Evolutionary conservation across 441 rosid genomes (phyloP).

Genomic region (Adansonia rubrostipa): DNA sequence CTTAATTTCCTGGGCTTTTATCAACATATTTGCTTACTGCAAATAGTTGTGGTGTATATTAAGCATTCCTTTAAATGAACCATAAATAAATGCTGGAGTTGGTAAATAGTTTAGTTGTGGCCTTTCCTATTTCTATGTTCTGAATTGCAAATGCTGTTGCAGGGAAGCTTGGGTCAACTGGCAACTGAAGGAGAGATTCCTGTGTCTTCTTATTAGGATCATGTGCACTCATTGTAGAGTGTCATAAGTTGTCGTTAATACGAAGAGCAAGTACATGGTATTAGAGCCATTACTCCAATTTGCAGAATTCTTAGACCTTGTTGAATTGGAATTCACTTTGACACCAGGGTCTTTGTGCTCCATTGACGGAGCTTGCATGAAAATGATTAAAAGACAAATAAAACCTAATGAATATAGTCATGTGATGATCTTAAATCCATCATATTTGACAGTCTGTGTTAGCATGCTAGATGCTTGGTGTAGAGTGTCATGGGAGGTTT

Average conservation of each 20-base stretch:
- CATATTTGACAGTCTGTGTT: conserved; percentile 17
- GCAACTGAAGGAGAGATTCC: conserved; percentile 43
- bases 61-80: conserved; percentile 23
- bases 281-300: conserved; percentile 32
- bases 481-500: conserved; percentile 17
- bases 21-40: background rate
- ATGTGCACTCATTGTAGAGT: conserved; percentile 35
- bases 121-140: conserved; percentile 34
- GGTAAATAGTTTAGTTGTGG: conserved; percentile 37
- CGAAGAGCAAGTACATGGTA: conserved; percentile 32
- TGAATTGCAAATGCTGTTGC: conserved; percentile 54
- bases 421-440: conserved; percentile 21
- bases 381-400: background rate
- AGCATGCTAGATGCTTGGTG: conserved; percentile 16
- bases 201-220: conserved; percentile 38
- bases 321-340: conserved; percentile 29
- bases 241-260: conserved; percentile 30
- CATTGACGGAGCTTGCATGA: conserved; percentile 22
- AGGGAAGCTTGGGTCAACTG: conserved; percentile 44
- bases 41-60: conserved; percentile 1
- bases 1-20: conserved; percentile 18
- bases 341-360: conserved; percentile 17
- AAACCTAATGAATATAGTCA: background rate
- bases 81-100: conserved; percentile 29
- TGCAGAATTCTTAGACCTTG: conserved; percentile 26